Evolutionary conservation across 495 filamentous ascomycete species (phyloP).

Genomic region (Podospora bellae-mahoneyi): DNA sequence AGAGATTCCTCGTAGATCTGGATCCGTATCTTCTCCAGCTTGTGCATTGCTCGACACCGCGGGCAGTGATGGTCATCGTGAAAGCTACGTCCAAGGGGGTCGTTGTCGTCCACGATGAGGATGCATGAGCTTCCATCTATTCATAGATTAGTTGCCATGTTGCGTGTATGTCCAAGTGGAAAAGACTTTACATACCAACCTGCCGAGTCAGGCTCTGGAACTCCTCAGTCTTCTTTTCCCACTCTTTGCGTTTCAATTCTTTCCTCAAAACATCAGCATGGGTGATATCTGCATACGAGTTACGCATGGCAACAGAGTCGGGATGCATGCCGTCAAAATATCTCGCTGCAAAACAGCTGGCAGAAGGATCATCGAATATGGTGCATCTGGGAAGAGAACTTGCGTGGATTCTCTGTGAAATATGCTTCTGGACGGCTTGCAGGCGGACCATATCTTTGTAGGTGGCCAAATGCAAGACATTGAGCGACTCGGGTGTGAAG

Average conservation of each 20-base stretch:
- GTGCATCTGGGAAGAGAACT: slow-evolving; percentile 23
- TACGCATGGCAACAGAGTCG: slow-evolving; percentile 26
- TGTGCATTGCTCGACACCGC: slow-evolving; percentile 32
- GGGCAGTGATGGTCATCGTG: slow-evolving; percentile 35
- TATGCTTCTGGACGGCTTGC: slow-evolving; percentile 45
- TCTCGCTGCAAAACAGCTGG: slow-evolving; percentile 43
- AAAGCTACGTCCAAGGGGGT: slow-evolving; percentile 7
- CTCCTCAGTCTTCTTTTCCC: slow-evolving; percentile 31
- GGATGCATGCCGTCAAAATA: slow-evolving; percentile 38
- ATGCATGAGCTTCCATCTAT: slow-evolving; percentile 24
- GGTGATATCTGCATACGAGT: slow-evolving; percentile 37
- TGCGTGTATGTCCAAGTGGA: neutral
- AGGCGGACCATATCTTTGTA: slow-evolving; percentile 48
- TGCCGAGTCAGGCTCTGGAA: slow-evolving; percentile 40
- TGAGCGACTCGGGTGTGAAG: slow-evolving; percentile 46
- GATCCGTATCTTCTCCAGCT: slow-evolving; percentile 37
- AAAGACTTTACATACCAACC: slow-evolving; percentile 15
- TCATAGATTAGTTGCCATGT: neutral
- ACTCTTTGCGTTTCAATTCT: slow-evolving; percentile 43
- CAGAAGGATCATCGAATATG: slow-evolving; percentile 43
- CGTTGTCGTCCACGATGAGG: slow-evolving; percentile 23
- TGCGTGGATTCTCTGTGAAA: slow-evolving; percentile 34
- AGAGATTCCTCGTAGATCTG: slow-evolving; percentile 46
- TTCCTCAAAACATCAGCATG: slow-evolving; percentile 27
- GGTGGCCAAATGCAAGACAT: slow-evolving; percentile 46